These are phyloP conservation scores for Barnettozyma vustinii DNA, from an alignment of 805 yeast genomes.

Conservation along the genomic window DNA sequence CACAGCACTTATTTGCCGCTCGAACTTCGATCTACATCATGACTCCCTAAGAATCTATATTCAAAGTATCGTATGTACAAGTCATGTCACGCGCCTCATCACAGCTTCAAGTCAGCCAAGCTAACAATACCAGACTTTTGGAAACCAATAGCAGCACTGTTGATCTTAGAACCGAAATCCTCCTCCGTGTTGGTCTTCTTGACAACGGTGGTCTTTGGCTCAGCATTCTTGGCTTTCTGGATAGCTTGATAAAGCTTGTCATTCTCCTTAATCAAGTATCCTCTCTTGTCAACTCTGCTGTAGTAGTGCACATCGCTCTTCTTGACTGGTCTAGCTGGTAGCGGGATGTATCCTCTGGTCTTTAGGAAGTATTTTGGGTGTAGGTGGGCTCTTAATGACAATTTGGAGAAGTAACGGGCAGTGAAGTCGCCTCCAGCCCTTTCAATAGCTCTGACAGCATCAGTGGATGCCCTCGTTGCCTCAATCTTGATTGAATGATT, in stretches of 20 bases:
- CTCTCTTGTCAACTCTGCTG: conserved; percentile 64
- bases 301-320: conserved; percentile 78
- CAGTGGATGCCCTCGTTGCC: conserved; percentile 72
- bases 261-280: conserved; percentile 53
- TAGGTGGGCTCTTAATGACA: conserved; percentile 71
- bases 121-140: conserved; percentile 21
- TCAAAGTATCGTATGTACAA: conserved; percentile 7
- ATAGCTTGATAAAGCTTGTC: conserved; percentile 21
- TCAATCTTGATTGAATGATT: conserved; percentile 68
- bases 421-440: conserved; percentile 66
- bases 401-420: conserved; percentile 61
- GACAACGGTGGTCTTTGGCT: conserved; percentile 8
- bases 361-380: conserved; percentile 64
- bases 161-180: conserved; percentile 12
- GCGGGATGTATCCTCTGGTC: conserved; percentile 75
- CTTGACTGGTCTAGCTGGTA: conserved; percentile 79
- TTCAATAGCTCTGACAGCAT: conserved; percentile 73
- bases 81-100: conserved; percentile 1
- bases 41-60: neutral
- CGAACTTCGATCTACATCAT: no score
- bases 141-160: conserved; percentile 21
- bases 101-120: conserved; percentile 20
- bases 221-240: conserved; percentile 13
- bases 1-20: no score
- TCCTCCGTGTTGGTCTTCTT: conserved; percentile 8